Evolutionary conservation across 73 alveolate genomes (phyloP), one percentile per base, ranked within the genome.

Genomic region (Uronychia binucleata): DNA sequence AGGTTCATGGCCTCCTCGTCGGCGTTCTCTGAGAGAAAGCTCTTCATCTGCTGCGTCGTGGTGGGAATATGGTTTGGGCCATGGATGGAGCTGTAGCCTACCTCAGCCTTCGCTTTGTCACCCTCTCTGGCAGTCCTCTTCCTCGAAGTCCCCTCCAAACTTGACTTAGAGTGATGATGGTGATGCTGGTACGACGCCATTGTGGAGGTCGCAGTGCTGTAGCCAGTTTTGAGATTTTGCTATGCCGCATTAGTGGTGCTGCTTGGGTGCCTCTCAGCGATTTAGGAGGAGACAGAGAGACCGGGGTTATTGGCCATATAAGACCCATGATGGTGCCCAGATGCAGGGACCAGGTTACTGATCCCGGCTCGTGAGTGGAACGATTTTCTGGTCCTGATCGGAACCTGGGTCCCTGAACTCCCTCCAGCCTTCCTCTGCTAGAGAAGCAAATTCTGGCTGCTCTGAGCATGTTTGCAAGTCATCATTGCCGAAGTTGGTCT

Each of bases 381-480:
- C 5, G 67, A 46, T 19, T 46, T 46, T 19, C 67, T 46, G 5
- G 67, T 46, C 19, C 67, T 46, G 19, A 46, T 46, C 19, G 67
- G 67, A 11, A 46, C 67, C 67, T 19, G n/a, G n/a, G n/a, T n/a
- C 5, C 67, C 67, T 46, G 67, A 11, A 19, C 67, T 46, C 67
- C 67, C 67, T 46, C 67, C 67, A 46, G 5, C 19, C 67, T 46
- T 46, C 67, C 67, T 46, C 67, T 46, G 19, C 67, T 46, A 46
- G 67, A 46, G 67, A 11, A 46, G 67, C 19, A 46, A 46, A 46
- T 46, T 46, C 5, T 46, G 67, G 19, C 67, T 46, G 67, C 67
- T 46, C 67, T 46, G 67, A 46, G 67, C 67, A 46, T 46, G 67
- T 46, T 46, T 46, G 67, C 67, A 46, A 46, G 67, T 46, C 67